Evolutionary conservation across 768 basidiomycete species (phyloP).

Genomic region (Phaeotremella fagi): DNA sequence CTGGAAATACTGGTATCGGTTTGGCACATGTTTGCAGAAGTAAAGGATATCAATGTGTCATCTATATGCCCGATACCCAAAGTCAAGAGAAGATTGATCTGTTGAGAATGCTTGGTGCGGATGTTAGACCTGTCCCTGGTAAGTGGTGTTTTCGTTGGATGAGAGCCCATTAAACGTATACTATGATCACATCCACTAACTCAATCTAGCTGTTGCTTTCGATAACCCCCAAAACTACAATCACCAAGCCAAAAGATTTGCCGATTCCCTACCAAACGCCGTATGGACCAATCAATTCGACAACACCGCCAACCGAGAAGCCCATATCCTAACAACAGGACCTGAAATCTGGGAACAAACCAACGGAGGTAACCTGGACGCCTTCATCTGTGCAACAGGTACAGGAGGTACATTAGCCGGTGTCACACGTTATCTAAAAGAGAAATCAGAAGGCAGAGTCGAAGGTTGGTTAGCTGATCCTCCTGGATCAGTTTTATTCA

Average conservation of each 20-base stretch:
- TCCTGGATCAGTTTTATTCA: conserved; percentile 85
- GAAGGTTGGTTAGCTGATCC: conserved; percentile 96
- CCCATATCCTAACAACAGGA: conserved; percentile 84
- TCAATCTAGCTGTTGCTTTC: conserved; percentile 70
- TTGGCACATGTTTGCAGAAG: conserved; percentile 79
- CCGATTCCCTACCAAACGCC: conserved; percentile 66
- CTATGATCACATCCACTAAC: too few relatives aligned
- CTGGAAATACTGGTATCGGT: conserved; percentile 96
- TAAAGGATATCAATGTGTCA: conserved; percentile 92
- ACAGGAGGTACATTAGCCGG: conserved; percentile 96
- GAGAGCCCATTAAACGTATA: too few relatives aligned
- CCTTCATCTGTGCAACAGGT: conserved; percentile 90
- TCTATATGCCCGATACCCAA: conserved; percentile 97
- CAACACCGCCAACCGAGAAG: conserved; percentile 82
- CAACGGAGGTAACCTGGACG: conserved; percentile 64
- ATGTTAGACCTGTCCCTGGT: conserved; percentile 89
- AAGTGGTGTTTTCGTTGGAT: too few relatives aligned
- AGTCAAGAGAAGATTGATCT: conserved; percentile 99
- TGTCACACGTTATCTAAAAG: conserved; percentile 73
- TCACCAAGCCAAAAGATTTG: conserved; percentile 85
- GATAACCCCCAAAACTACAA: conserved; percentile 96
- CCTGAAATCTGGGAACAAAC: conserved; percentile 97
- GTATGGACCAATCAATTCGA: conserved; percentile 99
- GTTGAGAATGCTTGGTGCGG: conserved; percentile 92
- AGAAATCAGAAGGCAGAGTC: conserved; percentile 68